These are phyloP conservation scores for Ophiosphaerella korrae DNA, from an alignment of 2,329 filamentous ascomycete genomes.

Conservation along the genomic window DNA sequence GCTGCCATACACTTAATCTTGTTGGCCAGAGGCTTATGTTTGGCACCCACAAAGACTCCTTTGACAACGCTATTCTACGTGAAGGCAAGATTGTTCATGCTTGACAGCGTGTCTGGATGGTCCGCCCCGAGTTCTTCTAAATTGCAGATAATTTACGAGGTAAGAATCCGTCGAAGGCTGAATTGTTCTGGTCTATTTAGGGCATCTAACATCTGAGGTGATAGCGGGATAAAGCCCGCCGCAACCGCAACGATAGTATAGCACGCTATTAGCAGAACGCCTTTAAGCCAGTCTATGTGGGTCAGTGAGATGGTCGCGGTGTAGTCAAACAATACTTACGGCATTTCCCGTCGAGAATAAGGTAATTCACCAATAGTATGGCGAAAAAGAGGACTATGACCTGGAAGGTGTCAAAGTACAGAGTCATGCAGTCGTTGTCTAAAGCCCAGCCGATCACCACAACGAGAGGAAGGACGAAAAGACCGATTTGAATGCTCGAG, in stretches of 20 bases:
- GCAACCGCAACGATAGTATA: slow-evolving; percentile 68
- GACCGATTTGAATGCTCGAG: slow-evolving; percentile 68
- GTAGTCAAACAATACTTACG: slow-evolving; percentile 34
- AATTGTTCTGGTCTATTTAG: too few species aligned
- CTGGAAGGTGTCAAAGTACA: slow-evolving; percentile 88
- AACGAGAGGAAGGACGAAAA: slow-evolving; percentile 65
- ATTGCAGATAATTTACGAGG: too few species aligned
- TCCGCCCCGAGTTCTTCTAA: too few species aligned
- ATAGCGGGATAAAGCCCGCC: slow-evolving; percentile 57
- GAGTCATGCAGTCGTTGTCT: slow-evolving; percentile 67
- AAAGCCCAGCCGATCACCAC: slow-evolving; percentile 67
- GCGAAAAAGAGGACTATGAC: slow-evolving; percentile 67
- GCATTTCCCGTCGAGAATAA: slow-evolving; percentile 65
- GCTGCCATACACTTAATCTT: too few species aligned
- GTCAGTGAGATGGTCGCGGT: too few species aligned
- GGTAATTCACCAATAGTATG: slow-evolving; percentile 63
- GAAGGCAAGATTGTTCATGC: too few species aligned
- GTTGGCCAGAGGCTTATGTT: too few species aligned
- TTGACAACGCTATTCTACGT: too few species aligned
- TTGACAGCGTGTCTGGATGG: too few species aligned
- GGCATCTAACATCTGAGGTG: too few species aligned
- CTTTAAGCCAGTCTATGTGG: slow-evolving; percentile 66
- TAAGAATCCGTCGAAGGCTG: too few species aligned
- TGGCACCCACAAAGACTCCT: too few species aligned
- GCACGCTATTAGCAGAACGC: slow-evolving; percentile 63